Evolutionary conservation across 2,329 filamentous ascomycete species (phyloP).

Genomic region (Diaporthe ampelina): DNA sequence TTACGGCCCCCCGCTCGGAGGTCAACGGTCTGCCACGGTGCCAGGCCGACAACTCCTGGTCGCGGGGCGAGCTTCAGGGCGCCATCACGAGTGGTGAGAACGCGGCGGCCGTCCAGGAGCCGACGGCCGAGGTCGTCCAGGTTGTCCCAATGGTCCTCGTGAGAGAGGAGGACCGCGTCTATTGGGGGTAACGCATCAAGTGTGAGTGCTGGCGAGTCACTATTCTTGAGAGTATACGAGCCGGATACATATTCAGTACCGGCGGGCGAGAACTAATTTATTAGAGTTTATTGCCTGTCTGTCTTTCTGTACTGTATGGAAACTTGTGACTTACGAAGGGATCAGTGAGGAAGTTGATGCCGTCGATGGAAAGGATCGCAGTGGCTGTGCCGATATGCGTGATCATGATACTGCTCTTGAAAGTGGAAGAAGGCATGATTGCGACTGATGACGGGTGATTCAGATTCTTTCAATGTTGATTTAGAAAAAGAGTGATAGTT

Average conservation of each 20-base stretch:
- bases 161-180: slow-evolving; percentile 63
- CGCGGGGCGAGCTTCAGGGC: slow-evolving; percentile 58
- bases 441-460: background rate
- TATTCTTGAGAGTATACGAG: slow-evolving; percentile 47
- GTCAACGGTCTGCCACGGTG: slow-evolving; percentile 43
- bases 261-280: slow-evolving; percentile 53
- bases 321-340: background rate
- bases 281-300: background rate
- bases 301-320: too few relatives aligned
- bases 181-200: slow-evolving; percentile 58
- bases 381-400: slow-evolving; percentile 15
- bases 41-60: slow-evolving; percentile 56
- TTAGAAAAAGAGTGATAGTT: background rate
- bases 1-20: slow-evolving; percentile 31
- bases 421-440: background rate
- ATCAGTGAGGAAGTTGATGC: slow-evolving; percentile 8
- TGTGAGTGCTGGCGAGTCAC: slow-evolving; percentile 52
- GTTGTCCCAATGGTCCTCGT: slow-evolving; percentile 66
- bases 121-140: slow-evolving; percentile 60
- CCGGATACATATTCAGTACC: slow-evolving; percentile 52
- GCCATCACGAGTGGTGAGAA: slow-evolving; percentile 62
- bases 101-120: slow-evolving; percentile 60
- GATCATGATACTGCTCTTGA: background rate
- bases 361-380: slow-evolving; percentile 8
- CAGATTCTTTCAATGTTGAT: background rate